Evolutionary conservation across 208 protist genomes (phyloP), one percentile per base, ranked within the genome.

Genomic region (Leishmania guyanensis): DNA sequence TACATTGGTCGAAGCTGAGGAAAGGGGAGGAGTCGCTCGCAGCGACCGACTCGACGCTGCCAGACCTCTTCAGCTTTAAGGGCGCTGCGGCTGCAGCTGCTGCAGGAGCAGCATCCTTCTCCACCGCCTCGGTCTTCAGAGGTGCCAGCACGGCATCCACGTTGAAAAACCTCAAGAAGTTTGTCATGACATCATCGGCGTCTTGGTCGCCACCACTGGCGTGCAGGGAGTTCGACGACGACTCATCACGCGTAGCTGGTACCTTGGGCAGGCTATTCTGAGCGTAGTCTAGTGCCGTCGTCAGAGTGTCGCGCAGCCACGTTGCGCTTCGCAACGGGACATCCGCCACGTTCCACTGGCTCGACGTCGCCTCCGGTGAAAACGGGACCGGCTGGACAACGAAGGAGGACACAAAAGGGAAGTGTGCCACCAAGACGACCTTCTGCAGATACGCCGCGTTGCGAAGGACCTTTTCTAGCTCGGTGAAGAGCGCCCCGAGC

Each of bases 381-480:
- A 94, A 93, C 3, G 86, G 79, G 1, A 81, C 81, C 10, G 86
- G 83, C 82, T 87, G 81, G 56, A 88, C 82, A 43, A 94, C 72
- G 74, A 89, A 89, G 12, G 77, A 46, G 14, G 89, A 86, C 29
- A 95, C 75, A 84, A 97, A 97, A 3, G 94, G 92, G 80, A 90
- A 97, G 64, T 92, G 87, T 14, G 85, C 76, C 14, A 92, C 86
- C 12, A 93, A 65, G 54, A 96, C 82, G 16, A 94, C 84, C 78
- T 92, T 90, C 54, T 91, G 81, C 70, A 97, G 85, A 79, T 95
- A 96, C 77, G 90, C 89, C 26, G 89, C 91, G 74, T 97, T 97
- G 43, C 94, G 90, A 65, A 97, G 75, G 46, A 96, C 90, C 82
- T 95, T 96, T 68, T 95, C 91, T 14, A 97, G 80, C 84, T 96